A percentile compares a stretch with the other conserved stretches of the same genome.
Conservation (phyloP, 805 yeast genomes). For the Wickerhamomyces chaumierensis region DNA sequence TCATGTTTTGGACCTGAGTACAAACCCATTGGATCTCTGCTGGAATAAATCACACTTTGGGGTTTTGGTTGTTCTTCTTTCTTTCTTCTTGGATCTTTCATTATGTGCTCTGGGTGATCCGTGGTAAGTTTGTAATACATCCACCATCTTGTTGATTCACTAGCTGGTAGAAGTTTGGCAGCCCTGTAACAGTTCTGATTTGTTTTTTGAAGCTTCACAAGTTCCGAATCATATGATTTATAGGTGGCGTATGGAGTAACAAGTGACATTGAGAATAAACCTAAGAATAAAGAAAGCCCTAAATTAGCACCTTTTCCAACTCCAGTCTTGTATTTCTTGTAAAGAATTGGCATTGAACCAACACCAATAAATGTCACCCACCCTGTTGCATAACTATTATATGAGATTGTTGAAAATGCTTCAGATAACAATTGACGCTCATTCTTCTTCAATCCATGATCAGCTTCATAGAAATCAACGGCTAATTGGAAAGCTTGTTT, state of each 20-base stretch:
- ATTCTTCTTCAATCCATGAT: slow-evolving; percentile 26
- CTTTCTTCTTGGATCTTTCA: slow-evolving; percentile 43
- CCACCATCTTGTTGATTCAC: slow-evolving; percentile 32
- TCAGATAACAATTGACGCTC: slow-evolving; percentile 32
- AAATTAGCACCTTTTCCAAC: slow-evolving; percentile 27
- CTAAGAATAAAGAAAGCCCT: slow-evolving; percentile 29
- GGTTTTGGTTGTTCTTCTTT: slow-evolving; percentile 18
- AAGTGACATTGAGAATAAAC: slow-evolving; percentile 27
- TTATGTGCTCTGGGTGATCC: slow-evolving; percentile 36
- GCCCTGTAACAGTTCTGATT: slow-evolving; percentile 21
- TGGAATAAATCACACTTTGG: slow-evolving; percentile 17
- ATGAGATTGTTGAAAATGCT: slow-evolving; percentile 25
- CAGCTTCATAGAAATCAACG: slow-evolving; percentile 37
- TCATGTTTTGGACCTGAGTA: slow-evolving; percentile 23
- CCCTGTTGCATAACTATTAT: slow-evolving; percentile 25
- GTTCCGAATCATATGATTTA: slow-evolving; percentile 21
- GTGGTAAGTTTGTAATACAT: slow-evolving; percentile 41
- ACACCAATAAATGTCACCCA: slow-evolving; percentile 31
- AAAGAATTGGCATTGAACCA: slow-evolving; percentile 30
- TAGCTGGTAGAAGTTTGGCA: slow-evolving; percentile 20
- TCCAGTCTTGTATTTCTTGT: slow-evolving; percentile 23
- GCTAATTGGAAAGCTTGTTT: slow-evolving; percentile 31
- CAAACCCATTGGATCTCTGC: slow-evolving; percentile 27
- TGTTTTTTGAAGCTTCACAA: slow-evolving; percentile 18
- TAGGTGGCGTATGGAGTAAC: slow-evolving; percentile 22